Evolutionary conservation across 1,284 basidiomycete species (phyloP).

Genomic region (Malassezia vespertilionis): DNA sequence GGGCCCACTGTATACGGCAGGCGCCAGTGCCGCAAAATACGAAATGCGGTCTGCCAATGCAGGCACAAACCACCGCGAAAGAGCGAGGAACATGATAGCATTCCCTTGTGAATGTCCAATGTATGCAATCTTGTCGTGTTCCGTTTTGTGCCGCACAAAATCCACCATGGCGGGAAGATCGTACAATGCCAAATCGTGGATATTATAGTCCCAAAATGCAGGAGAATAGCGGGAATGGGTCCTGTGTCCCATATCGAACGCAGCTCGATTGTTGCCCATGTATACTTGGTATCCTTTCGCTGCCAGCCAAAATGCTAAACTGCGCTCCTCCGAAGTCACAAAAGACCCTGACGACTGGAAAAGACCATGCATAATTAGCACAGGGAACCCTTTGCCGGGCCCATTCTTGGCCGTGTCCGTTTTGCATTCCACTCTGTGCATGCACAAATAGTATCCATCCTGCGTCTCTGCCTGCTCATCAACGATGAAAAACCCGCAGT

Average conservation of each 20-base stretch:
- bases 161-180: constrained; percentile 57
- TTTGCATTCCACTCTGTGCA: constrained; percentile 52
- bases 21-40: constrained; percentile 56
- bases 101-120: constrained; percentile 57
- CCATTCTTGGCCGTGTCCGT: constrained; percentile 47
- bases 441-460: constrained; percentile 55
- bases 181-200: constrained; percentile 56
- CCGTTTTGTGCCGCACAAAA: constrained; percentile 54
- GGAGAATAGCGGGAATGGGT: constrained; percentile 53
- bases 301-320: constrained; percentile 57
- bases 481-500: constrained; percentile 55
- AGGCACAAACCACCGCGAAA: constrained; percentile 54
- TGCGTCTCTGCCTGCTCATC: constrained; percentile 56
- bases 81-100: constrained; percentile 47
- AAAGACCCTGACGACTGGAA: constrained; percentile 59
- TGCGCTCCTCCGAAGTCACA: constrained; percentile 57
- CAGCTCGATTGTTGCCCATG: constrained; percentile 56
- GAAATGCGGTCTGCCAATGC: constrained; percentile 54
- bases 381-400: constrained; percentile 52
- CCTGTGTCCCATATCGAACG: constrained; percentile 58
- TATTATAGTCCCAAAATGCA: constrained; percentile 59
- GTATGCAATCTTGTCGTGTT: constrained; percentile 55
- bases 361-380: constrained; percentile 57
- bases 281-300: constrained; percentile 57
- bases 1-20: constrained; percentile 57